Evolutionary conservation across 257 asterid genomes (phyloP), one percentile per base, ranked within the genome.

Genomic region (Rauvolfia tetraphylla): DNA sequence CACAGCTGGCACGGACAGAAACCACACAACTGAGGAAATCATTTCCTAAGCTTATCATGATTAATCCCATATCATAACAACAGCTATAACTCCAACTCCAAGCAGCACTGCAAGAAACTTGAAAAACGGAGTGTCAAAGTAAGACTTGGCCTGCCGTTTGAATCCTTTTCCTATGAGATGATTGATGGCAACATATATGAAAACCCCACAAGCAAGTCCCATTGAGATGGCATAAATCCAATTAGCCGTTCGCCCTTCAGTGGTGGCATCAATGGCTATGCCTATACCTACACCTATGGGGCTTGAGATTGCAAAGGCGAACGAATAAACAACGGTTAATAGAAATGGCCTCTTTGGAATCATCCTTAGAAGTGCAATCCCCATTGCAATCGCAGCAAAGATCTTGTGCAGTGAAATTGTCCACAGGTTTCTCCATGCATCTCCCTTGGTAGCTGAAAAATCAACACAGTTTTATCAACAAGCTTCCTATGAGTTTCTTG

Each of bases 51-150:
- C 5, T 2, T n/a, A 13, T 15, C 39, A 27, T 2, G 6, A 46
- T 41, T 44, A 90, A 73, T 91, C 98, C 97, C 98, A 93, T 73
- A 93, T 93, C 98, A 93, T 93, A 15, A 93, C 98, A 54, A 91
- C 87, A 8, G 97, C 88, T 22, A 91, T 93, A 0, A 85, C 82
- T 70, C 93, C 96, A 14, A 89, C 93, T 0, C 98, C 98, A 14
- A 88, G 71, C 41, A 91, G 82, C 75, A 93, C 98, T 14, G 97
- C 93, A 36, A 91, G 38, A 79, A 93, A 87, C 89, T 90, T 93
- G 84, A 76, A 93, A 73, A 90, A 84, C 14, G 89, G 91, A 38
- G 95, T 83, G 48, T 91, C 97, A 27, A 86, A 87, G 65, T 80
- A 79, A 77, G 80, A 83, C 4, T 83, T 72, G 4, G 31, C 25